Percentiles rank a stretch among this genome's conserved stretches.
Evolutionary conservation across 768 basidiomycete species (phyloP).

Genomic region (Xanthoconium stramineum): DNA sequence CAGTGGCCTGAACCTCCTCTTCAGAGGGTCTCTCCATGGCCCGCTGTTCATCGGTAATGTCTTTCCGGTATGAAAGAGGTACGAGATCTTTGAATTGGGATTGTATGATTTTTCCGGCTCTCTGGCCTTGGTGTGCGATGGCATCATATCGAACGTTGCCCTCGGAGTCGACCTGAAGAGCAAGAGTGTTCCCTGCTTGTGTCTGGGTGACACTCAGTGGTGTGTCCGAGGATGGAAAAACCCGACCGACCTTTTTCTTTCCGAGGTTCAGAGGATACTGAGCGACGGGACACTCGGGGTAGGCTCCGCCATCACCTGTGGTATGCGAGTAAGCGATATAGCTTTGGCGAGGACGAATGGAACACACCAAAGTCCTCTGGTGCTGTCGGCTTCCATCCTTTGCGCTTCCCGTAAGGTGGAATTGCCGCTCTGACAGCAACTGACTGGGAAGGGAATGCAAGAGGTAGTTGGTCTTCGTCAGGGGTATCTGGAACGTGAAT

Average conservation of each 20-base stretch:
- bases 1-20: slow-evolving; percentile 86
- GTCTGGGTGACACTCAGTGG: slow-evolving; percentile 46
- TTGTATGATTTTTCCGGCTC: slow-evolving; percentile 81
- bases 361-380: slow-evolving; percentile 79
- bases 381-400: slow-evolving; percentile 81
- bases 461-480: slow-evolving; percentile 55
- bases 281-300: slow-evolving; percentile 94
- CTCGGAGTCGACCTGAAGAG: slow-evolving; percentile 93
- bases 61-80: slow-evolving; percentile 84
- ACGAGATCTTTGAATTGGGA: slow-evolving; percentile 98
- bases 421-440: slow-evolving; percentile 52
- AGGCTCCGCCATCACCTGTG: slow-evolving; percentile 79
- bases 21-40: slow-evolving; percentile 91
- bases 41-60: slow-evolving; percentile 70
- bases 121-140: slow-evolving; percentile 93
- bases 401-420: slow-evolving; percentile 84
- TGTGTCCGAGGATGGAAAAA: background rate
- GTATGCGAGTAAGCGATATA: background rate
- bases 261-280: slow-evolving; percentile 97
- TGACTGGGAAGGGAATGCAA: slow-evolving; percentile 30
- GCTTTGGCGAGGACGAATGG: slow-evolving; percentile 2
- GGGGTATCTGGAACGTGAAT: slow-evolving; percentile 47
- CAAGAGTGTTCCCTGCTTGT: slow-evolving; percentile 89
- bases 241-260: slow-evolving; percentile 75
- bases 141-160: slow-evolving; percentile 97